Evolutionary conservation across 441 rosid species (phyloP), one percentile per base, ranked within the genome.

Genomic region (Aquilaria agallochum): DNA sequence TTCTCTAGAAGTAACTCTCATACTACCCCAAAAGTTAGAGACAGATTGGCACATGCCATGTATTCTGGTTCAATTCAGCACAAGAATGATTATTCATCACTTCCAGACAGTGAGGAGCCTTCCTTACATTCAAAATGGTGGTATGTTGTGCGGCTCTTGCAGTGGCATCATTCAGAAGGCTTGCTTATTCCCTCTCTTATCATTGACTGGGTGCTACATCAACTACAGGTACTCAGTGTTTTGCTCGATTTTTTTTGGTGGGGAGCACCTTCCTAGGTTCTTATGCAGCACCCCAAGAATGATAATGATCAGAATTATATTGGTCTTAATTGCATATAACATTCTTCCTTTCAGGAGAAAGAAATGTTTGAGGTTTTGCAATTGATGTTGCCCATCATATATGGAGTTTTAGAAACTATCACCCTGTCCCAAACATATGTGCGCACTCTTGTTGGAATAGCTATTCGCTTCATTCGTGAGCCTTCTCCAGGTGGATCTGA

Each of bases 181-280:
- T 81, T 96, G 56, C 83, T 93, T 73, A 80, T 89, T 72, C 97
- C 99, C 69, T 86, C 95, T 69, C 76, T 82, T 63, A 79, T 93
- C 70, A 89, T 93, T 72, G 99, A 96, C 75, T 96, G 99, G 99
- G 96, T 80, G 87, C 85, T 96, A 70, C 81, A 59, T 72, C 97
- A 86, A 70, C 79, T 96, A 53, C 96, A 93, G 96, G 99, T 93
- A 72, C 48, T 48, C 27, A 11, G 45, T 62, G 56, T 60, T 46
- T 15, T 36, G 46, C 44, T 44, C 46, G 60, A 33, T 7, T 53
- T 50, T 31, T 64, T 65, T 20, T 20, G 27, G 27, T 20, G 27
- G 27, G 27, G 27, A 20, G 27, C 27, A 20, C 27, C 27, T 20
- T 58, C 15, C 14, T 30, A 40, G 6, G 12, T 15, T 36, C 5